Conservation (phyloP, 352 stramenopile genomes). For the Pelagophyceae sp. region DNA sequence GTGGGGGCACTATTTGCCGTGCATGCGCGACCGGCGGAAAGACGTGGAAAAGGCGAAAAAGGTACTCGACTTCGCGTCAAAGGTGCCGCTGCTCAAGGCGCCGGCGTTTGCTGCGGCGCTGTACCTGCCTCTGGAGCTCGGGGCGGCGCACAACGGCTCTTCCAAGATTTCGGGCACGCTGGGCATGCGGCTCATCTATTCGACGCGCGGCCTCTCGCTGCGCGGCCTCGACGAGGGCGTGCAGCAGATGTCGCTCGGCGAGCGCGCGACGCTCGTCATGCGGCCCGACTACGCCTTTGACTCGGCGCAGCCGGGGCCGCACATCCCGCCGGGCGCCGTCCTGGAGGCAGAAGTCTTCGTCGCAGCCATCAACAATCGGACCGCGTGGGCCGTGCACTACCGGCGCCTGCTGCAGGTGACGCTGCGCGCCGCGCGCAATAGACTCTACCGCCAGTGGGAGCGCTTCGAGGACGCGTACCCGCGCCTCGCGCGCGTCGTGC, state of each 20-base stretch:
- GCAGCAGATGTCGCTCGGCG: conserved; percentile 6
- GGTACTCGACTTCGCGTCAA: not conserved
- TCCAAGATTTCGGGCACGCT: not conserved
- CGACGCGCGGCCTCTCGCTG: not conserved
- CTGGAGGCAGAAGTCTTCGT: not conserved
- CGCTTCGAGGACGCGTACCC: not conserved
- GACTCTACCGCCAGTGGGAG: not conserved
- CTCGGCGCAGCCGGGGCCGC: not conserved
- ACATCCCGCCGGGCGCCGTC: not conserved
- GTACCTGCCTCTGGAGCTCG: not conserved
- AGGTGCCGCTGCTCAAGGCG: not conserved
- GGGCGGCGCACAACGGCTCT: not conserved
- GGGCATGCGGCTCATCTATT: conserved; percentile 6
- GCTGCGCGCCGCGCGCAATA: not conserved
- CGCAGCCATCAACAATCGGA: not conserved
- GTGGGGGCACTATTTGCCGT: not conserved
- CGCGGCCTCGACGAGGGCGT: conserved; percentile 9
- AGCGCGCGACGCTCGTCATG: not conserved
- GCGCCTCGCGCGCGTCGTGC: not conserved
- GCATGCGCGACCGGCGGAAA: not conserved
- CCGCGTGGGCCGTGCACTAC: not conserved
- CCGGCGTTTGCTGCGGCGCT: not conserved
- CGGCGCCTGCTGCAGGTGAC: not conserved
- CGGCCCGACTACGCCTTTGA: conserved; percentile 12
- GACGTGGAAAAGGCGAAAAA: not conserved